A percentile compares a stretch with the other conserved stretches of the same genome.
Conservation (phyloP, 2,329 filamentous ascomycete genomes). For the Talaromyces verruculosus region DNA sequence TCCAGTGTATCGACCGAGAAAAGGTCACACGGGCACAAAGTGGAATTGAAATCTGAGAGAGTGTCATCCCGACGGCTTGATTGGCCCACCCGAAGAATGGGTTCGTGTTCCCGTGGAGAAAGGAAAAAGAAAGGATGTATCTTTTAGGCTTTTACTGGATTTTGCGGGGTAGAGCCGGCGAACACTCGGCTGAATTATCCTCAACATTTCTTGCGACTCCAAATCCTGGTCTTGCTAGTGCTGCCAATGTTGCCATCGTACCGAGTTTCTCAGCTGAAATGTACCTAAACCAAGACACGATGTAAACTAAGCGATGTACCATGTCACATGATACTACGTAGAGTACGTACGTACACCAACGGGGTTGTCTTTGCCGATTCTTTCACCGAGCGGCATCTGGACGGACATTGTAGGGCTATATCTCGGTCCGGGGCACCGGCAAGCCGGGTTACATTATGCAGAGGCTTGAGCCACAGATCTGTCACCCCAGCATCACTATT, state of each 20-base stretch:
- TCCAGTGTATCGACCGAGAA: not conserved
- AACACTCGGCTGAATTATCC: conserved; percentile 3
- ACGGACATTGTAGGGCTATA: conserved; percentile 2
- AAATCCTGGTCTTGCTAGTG: not conserved
- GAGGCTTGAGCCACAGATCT: not conserved
- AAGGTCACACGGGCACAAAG: conserved; percentile 2
- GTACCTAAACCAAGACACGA: not conserved
- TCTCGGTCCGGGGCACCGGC: conserved; percentile 1
- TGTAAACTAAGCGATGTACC: not conserved
- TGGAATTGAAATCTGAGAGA: not conserved
- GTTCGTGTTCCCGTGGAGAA: conserved; percentile 7
- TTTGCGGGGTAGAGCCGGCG: conserved; percentile 2
- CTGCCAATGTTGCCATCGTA: not conserved
- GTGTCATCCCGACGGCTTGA: not conserved
- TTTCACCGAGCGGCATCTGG: not conserved
- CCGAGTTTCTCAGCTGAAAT: conserved; percentile 4
- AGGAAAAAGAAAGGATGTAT: not conserved
- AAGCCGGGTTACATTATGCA: not conserved
- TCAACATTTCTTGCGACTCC: not conserved
- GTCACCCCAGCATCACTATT: not conserved
- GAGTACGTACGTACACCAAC: not conserved
- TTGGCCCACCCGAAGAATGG: not conserved
- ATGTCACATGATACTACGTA: not conserved
- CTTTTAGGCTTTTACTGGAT: not conserved
- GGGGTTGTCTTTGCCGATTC: not conserved